Evolutionary conservation across 176 grass and related monocot genomes (phyloP).

Genomic region (Pontederia paniculata): DNA sequence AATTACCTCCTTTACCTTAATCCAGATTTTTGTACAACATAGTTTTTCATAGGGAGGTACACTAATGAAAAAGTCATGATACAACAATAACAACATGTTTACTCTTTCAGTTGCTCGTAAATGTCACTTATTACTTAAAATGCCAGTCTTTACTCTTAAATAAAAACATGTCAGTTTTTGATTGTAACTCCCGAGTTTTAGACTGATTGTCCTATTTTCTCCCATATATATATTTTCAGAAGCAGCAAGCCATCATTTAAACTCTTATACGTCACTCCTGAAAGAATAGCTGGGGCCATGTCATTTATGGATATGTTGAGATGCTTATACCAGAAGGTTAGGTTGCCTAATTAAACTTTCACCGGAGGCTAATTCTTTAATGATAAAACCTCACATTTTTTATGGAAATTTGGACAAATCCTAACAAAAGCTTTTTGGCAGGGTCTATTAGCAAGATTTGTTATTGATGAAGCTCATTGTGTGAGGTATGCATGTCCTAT

Average conservation of each 20-base stretch:
- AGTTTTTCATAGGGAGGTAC: too few relatives aligned
- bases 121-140: too few relatives aligned
- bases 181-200: not conserved
- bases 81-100: too few relatives aligned
- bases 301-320: conserved; percentile 58
- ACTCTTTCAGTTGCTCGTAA: too few relatives aligned
- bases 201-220: not conserved
- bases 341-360: conserved; percentile 7
- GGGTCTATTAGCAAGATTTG: conserved; percentile 84
- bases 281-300: conserved; percentile 48
- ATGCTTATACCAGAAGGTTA: conserved; percentile 70
- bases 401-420: not conserved
- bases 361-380: not conserved
- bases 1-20: too few relatives aligned
- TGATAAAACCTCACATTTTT: not conserved
- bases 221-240: conserved; percentile 28
- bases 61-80: too few relatives aligned
- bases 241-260: conserved; percentile 51
- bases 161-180: not conserved
- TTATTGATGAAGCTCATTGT: conserved; percentile 90
- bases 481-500: conserved; percentile 42
- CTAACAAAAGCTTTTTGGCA: conserved; percentile 19
- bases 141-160: too few relatives aligned
- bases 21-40: too few relatives aligned
- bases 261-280: conserved; percentile 86